Evolutionary conservation across 768 basidiomycete species (phyloP).

Genomic region (Flagelloscypha sp.): DNA sequence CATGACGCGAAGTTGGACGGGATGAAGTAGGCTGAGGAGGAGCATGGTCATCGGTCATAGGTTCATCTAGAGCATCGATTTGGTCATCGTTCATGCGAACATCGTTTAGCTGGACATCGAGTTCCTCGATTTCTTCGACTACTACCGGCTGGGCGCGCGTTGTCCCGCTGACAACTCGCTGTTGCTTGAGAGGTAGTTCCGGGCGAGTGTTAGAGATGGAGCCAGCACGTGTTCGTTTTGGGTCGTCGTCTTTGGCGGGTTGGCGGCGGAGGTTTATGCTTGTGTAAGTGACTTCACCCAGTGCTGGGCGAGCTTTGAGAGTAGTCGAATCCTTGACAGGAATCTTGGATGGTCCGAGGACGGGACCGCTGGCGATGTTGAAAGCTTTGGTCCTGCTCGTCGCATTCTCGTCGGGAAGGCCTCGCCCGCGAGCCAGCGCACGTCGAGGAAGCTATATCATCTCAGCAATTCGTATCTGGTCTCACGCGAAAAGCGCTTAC

Average conservation of each 20-base stretch:
- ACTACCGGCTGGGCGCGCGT: slow-evolving; percentile 37
- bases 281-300: slow-evolving; percentile 74
- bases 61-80: too few relatives aligned
- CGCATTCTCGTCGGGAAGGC: slow-evolving; percentile 78
- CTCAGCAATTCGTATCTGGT: too few relatives aligned
- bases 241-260: slow-evolving; percentile 51
- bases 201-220: slow-evolving; percentile 47
- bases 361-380: slow-evolving; percentile 56
- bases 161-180: slow-evolving; percentile 19
- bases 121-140: slow-evolving; percentile 32
- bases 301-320: slow-evolving; percentile 65
- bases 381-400: too few relatives aligned
- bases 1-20: too few relatives aligned
- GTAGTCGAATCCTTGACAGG: slow-evolving; percentile 36
- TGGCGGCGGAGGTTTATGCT: slow-evolving; percentile 47
- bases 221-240: slow-evolving; percentile 54
- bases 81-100: background rate
- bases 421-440: too few relatives aligned
- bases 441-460: too few relatives aligned
- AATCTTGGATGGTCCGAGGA: slow-evolving; percentile 42
- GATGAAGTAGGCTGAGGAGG: too few relatives aligned
- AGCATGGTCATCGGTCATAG: too few relatives aligned
- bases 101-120: slow-evolving; percentile 28
- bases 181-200: slow-evolving; percentile 12
- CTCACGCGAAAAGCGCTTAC: too few relatives aligned